Base-by-base conservation (phyloP, 371 early-diverging fungal species). In the Syncephalastrum monosporum region DNA sequence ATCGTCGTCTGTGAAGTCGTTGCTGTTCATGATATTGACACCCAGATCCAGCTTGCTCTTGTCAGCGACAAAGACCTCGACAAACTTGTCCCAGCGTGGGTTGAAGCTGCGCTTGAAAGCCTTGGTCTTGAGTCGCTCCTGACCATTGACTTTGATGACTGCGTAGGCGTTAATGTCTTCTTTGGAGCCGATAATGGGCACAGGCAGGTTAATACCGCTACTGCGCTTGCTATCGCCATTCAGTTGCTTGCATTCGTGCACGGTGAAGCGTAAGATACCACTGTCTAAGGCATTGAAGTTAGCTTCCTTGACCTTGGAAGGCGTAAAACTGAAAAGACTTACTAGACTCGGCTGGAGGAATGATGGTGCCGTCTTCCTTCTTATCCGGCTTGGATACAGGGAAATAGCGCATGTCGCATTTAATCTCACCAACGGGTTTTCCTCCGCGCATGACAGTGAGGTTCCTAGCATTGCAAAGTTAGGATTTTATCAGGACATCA, bases 241-340 rank as follows among this genome's bases (percentile, higher is more conserved):
- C 17, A 84, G 60, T 23, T 76, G 75, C 44, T 78, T 75, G 55
- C 75, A 79, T 65, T 82, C 82, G 50, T 81, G 79, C 0, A 84
- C 64, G 10, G 65, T 71, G 52, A 82, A 75, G 17, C 80, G 76
- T 48, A 84, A 68, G 14, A 84, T 60, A 69, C 84, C 84, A 49
- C 67, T 72, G 63, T 82, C 77, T 79, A 47, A 5, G 16, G 16
- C 33, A 38, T n/a, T 15, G 24, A 13, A 46, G 2, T 23, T 47
- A 19, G 4, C n/a, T 7, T 41, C 14, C 5, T 14, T 45, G 12
- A 23, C 13, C 12, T 19, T 46, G 8, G 16, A 12, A 27, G 27
- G 7, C 7, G 12, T 33, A 29, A 17, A 24, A 51, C 8, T 3
- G 33, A 8, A 47, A 16, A 27, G 48, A 57, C 69, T 65, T 81